These are phyloP conservation scores for Ogataea glucozyma DNA, from an alignment of 805 yeast genomes.

Conservation along the genomic window DNA sequence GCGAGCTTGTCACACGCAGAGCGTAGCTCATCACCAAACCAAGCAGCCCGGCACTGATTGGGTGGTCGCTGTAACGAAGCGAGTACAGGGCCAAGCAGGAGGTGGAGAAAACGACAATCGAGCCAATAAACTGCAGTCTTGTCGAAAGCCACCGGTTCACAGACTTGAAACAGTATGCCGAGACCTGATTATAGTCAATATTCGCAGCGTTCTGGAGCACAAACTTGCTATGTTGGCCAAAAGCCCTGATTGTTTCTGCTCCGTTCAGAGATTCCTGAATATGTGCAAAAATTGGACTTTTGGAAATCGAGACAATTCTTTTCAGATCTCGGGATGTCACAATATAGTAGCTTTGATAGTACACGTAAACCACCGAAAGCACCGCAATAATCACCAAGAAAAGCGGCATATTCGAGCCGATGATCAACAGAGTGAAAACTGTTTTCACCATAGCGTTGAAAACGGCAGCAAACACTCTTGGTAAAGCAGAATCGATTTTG, in stretches of 20 bases:
- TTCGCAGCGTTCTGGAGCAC: constrained; percentile 50
- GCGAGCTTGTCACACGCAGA: constrained; percentile 52
- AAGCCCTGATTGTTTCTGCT: constrained; percentile 76
- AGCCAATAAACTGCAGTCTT: constrained; percentile 62
- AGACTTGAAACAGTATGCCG: constrained; percentile 51
- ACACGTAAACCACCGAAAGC: constrained; percentile 58
- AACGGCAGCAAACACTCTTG: constrained; percentile 52
- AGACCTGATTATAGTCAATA: constrained; percentile 49
- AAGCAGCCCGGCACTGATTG: constrained; percentile 57
- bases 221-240: constrained; percentile 65
- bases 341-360: constrained; percentile 71
- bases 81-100: constrained; percentile 47
- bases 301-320: constrained; percentile 65
- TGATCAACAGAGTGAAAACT: constrained; percentile 50
- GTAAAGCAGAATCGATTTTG: constrained; percentile 55
- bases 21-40: constrained; percentile 69
- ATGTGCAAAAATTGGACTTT: constrained; percentile 79
- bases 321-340: constrained; percentile 76
- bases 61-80: constrained; percentile 39
- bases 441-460: constrained; percentile 47
- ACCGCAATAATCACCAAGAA: constrained; percentile 48
- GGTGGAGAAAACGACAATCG: constrained; percentile 52
- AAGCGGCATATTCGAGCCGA: constrained; percentile 55
- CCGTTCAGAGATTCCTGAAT: constrained; percentile 82
- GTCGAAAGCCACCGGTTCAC: constrained; percentile 67